Evolutionary conservation across 768 basidiomycete genomes (phyloP).

Genomic region (Mycena amicta): DNA sequence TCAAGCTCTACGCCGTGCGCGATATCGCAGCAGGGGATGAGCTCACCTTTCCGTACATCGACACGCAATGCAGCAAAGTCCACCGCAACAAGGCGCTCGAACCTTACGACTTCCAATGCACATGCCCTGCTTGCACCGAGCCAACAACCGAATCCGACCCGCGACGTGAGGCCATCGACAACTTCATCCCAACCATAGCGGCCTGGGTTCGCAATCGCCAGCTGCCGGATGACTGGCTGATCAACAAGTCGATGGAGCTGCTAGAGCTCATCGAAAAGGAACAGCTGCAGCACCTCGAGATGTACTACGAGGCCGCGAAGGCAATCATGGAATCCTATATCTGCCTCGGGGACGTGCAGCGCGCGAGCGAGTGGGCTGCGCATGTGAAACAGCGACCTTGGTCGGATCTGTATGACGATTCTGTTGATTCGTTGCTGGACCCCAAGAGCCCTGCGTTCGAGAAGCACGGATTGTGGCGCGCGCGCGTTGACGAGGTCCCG

Average conservation of each 20-base stretch:
- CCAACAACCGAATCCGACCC: not conserved
- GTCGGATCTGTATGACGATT: not conserved
- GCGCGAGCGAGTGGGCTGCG: slow-evolving; percentile 9
- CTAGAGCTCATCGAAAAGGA: not conserved
- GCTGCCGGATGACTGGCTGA: slow-evolving; percentile 10
- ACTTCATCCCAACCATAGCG: slow-evolving; percentile 28
- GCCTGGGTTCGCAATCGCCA: slow-evolving; percentile 31
- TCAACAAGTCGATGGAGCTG: slow-evolving; percentile 3
- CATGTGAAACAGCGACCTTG: not conserved
- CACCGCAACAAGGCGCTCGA: slow-evolving; percentile 28
- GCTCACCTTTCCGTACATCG: slow-evolving; percentile 32
- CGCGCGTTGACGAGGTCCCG: not conserved
- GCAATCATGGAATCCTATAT: slow-evolving; percentile 8
- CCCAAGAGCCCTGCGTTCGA: not conserved
- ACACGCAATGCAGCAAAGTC: slow-evolving; percentile 11
- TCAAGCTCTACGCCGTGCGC: slow-evolving; percentile 23
- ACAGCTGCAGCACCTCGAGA: not conserved
- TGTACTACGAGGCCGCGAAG: not conserved
- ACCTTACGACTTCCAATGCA: slow-evolving; percentile 34
- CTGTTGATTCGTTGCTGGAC: not conserved
- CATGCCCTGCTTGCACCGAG: slow-evolving; percentile 32
- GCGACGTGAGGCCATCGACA: not conserved
- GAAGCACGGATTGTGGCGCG: not conserved
- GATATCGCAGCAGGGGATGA: slow-evolving; percentile 35
- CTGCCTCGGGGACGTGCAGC: slow-evolving; percentile 7